Evolutionary conservation across 345 rosid species (phyloP).

Genomic region (Lumnitzera racemosa): DNA sequence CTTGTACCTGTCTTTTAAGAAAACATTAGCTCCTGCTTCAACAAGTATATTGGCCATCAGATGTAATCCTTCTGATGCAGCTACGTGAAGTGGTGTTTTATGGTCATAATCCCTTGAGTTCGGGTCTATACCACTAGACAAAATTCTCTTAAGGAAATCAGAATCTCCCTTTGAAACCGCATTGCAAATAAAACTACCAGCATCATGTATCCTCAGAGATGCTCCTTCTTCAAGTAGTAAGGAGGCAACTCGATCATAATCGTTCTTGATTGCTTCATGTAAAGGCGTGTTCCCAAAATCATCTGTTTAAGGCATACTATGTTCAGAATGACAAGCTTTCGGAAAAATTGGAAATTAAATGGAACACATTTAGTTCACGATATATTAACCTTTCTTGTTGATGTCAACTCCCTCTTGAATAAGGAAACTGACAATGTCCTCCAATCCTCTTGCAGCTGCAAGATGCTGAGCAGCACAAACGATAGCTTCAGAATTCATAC

Average conservation of each 20-base stretch:
- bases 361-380: neutral
- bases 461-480: constrained; percentile 59
- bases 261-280: constrained; percentile 78
- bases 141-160: constrained; percentile 62
- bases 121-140: constrained; percentile 68
- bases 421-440: constrained; percentile 60
- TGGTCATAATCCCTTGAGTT: constrained; percentile 84
- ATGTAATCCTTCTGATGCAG: constrained; percentile 80
- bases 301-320: constrained; percentile 30
- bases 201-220: constrained; percentile 51
- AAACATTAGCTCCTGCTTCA: constrained; percentile 78
- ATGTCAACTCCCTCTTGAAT: constrained; percentile 53
- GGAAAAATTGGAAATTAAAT: neutral
- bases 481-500: neutral
- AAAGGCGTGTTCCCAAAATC: constrained; percentile 84
- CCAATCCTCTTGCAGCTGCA: constrained; percentile 78
- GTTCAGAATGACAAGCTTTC: neutral
- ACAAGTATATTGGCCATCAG: constrained; percentile 67
- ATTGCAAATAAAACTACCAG: constrained; percentile 69
- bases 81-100: constrained; percentile 86
- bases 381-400: constrained; percentile 48
- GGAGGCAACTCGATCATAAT: constrained; percentile 53
- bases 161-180: constrained; percentile 67
- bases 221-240: constrained; percentile 69
- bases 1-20: constrained; percentile 69